A percentile compares a stretch with the other conserved stretches of the same genome.
Conservation (phyloP, 768 basidiomycete species). For the Rhizopogon vulgaris region DNA sequence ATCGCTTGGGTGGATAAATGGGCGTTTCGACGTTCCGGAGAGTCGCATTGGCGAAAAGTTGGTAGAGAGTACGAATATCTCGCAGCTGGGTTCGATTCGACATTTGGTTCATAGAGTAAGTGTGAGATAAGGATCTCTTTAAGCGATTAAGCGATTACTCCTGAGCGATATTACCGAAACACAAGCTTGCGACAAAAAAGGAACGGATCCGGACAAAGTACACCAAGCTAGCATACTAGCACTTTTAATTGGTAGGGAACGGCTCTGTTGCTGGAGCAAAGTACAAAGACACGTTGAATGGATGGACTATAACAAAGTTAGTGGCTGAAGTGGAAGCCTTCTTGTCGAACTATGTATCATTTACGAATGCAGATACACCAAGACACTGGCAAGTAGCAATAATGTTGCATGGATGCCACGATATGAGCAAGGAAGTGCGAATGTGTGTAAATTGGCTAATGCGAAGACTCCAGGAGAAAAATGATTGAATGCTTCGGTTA, state of each 20-base stretch:
- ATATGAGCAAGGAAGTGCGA: not conserved
- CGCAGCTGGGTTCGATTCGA: slow-evolving; percentile 23
- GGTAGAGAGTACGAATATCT: slow-evolving; percentile 50
- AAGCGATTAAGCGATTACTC: too few species aligned
- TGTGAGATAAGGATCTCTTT: not conserved
- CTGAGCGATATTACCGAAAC: too few species aligned
- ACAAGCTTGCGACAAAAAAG: too few species aligned
- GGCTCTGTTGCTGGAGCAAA: too few species aligned
- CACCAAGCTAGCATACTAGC: too few species aligned
- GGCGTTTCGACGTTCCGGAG: slow-evolving; percentile 31
- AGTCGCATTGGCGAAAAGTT: slow-evolving; percentile 41
- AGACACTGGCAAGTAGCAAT: not conserved
- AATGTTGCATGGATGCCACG: not conserved
- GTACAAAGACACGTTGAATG: too few species aligned
- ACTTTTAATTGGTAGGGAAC: too few species aligned
- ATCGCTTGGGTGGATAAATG: slow-evolving; percentile 31
- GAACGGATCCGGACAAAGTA: too few species aligned
- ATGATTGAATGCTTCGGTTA: not conserved
- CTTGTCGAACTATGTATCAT: not conserved
- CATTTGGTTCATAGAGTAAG: slow-evolving; percentile 6
- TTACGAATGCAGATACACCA: not conserved
- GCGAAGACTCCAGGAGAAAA: slow-evolving; percentile 1
- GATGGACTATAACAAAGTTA: not conserved
- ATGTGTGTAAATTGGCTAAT: not conserved
- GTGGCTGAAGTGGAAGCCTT: not conserved